Conservation (phyloP, 2,329 filamentous ascomycete species). For the Calonectria pauciramosa region DNA sequence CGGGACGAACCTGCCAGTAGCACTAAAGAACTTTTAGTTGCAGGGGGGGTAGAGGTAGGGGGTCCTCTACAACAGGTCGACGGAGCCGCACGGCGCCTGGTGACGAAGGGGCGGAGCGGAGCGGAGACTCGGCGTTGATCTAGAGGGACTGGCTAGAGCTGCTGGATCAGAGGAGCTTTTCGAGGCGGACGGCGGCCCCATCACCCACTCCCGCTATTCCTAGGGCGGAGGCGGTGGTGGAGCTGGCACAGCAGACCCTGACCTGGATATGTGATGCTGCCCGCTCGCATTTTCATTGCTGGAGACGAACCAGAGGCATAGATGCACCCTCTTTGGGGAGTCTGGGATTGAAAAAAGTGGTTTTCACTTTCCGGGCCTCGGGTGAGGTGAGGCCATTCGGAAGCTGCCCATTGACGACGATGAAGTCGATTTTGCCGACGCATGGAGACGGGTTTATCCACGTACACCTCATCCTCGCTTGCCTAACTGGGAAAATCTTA, state of each 20-base stretch:
- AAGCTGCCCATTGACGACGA: not conserved
- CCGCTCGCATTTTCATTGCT: constrained; percentile 5
- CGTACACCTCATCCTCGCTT: constrained; percentile 9
- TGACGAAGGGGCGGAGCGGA: constrained; percentile 10
- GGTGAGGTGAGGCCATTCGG: not conserved
- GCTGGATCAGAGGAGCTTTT: constrained; percentile 19
- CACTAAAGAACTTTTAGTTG: not conserved
- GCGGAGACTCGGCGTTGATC: constrained; percentile 19
- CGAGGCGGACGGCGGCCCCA: constrained; percentile 41
- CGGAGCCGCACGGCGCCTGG: constrained; percentile 21
- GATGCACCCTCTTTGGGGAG: not conserved
- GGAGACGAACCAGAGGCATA: not conserved
- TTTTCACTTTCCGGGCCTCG: not conserved
- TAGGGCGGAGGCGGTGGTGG: constrained; percentile 25
- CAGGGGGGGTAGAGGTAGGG: not conserved
- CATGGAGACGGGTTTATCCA: not conserved
- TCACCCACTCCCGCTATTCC: constrained; percentile 29
- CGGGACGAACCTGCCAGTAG: not conserved
- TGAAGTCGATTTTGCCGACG: not conserved
- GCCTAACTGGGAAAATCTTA: constrained; percentile 20
- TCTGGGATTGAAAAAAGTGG: not conserved
- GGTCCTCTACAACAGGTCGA: not conserved
- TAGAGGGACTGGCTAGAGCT: not conserved
- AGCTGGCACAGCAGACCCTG: constrained; percentile 14
- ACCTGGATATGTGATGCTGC: constrained; percentile 23